A percentile compares a stretch with the other conserved stretches of the same genome.
These are phyloP conservation scores for Dovyalis caffra DNA, from an alignment of 345 rosid genomes.

Conservation along the genomic window DNA sequence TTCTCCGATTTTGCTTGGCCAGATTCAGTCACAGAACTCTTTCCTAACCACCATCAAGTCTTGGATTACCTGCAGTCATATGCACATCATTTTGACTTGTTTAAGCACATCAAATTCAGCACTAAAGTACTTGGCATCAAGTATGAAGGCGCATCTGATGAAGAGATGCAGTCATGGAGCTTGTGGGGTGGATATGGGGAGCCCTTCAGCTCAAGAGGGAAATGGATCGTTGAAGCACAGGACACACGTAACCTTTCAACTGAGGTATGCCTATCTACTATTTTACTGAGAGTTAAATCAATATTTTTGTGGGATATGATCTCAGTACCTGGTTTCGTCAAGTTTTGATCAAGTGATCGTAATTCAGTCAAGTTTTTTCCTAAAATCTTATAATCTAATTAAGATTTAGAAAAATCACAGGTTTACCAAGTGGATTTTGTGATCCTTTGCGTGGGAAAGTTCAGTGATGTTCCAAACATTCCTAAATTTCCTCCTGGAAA, in stretches of 20 bases:
- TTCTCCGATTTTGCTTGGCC: conserved; percentile 57
- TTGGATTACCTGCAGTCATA: conserved; percentile 36
- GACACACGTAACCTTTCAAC: conserved; percentile 11
- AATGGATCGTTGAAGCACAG: conserved; percentile 35
- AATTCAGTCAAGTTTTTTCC: not conserved
- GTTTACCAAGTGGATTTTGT: conserved; percentile 32
- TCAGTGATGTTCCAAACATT: conserved; percentile 39
- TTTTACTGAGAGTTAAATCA: too few species aligned
- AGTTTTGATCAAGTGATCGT: not conserved
- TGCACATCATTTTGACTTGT: conserved; percentile 34
- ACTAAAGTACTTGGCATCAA: conserved; percentile 30
- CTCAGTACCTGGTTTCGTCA: not conserved
- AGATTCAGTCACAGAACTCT: conserved; percentile 20
- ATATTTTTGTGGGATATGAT: too few species aligned
- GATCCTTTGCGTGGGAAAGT: conserved; percentile 37
- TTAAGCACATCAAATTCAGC: conserved; percentile 32
- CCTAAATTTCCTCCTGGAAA: conserved; percentile 37
- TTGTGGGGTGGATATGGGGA: conserved; percentile 34
- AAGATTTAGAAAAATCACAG: conserved; percentile 12
- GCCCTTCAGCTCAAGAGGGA: conserved; percentile 31
- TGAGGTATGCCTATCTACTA: not conserved
- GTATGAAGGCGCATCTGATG: conserved; percentile 17
- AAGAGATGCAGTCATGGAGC: conserved; percentile 28
- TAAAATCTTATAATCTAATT: not conserved
- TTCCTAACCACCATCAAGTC: conserved; percentile 30